Evolutionary conservation across 305 asterid genomes (phyloP).

Genomic region (Fraxinus sp.): DNA sequence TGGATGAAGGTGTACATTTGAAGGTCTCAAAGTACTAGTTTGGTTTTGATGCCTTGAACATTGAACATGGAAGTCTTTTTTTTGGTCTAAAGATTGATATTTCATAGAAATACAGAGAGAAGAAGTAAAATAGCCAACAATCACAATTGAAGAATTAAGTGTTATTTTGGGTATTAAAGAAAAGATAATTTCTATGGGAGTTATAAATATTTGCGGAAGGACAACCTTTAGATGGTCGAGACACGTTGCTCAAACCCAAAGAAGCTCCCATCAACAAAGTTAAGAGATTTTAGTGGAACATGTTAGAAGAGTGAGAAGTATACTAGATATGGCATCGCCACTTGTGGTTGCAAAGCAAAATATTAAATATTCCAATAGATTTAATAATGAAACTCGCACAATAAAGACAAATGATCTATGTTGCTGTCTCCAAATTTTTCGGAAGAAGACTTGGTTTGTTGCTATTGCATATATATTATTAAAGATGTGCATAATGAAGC

Average conservation of each 20-base stretch:
- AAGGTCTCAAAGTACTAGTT: background rate
- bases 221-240: background rate
- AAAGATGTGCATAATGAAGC: background rate
- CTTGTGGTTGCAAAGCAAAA: background rate
- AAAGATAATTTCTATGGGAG: background rate
- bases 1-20: background rate
- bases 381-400: background rate
- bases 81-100: background rate
- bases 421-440: background rate
- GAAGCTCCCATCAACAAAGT: background rate
- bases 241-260: background rate
- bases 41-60: background rate
- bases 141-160: background rate
- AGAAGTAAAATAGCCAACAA: background rate
- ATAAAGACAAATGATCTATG: background rate
- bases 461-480: background rate
- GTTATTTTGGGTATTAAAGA: background rate
- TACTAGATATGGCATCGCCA: background rate
- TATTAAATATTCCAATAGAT: background rate
- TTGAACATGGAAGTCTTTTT: background rate
- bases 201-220: background rate
- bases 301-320: background rate
- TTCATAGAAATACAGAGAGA: background rate
- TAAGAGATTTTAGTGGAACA: background rate
- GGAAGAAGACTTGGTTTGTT: background rate